Evolutionary conservation across 1,284 basidiomycete species (phyloP), one percentile per base, ranked within the genome.

Genomic region (Papiliotrema laurentii): DNA sequence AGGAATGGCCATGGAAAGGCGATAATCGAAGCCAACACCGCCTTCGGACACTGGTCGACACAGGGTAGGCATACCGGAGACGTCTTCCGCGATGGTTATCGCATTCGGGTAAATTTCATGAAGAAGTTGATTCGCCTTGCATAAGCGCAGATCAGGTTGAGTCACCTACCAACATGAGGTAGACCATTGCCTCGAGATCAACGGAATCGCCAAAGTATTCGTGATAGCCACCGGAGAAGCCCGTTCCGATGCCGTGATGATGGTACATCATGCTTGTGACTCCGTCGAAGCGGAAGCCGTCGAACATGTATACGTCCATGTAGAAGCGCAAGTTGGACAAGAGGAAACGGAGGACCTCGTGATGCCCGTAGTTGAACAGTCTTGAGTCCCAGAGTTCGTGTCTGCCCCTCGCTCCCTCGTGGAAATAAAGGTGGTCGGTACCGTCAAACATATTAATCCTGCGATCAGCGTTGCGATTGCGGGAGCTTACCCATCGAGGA

Each of bases 211-310:
- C 93, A 71, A 97, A 98, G 75, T 98, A 98, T 74, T 98, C 94
- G 68, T 97, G 89, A 73, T 98, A 98, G 5, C 88, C 92, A 69
- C 72, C 93, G 39, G 90, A 94, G 76, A 98, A 98, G 2, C 93
- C 94, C 3, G 92, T 84, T 16, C 94, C 94, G 61, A 97, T 97
- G 19, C 94, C 94, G 72, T 98, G 94, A 67, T 98, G 94, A 28
- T 81, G 76, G 75, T 97, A 98, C 86, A 98, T 92, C 90, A 98
- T 97, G 64, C 89, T 94, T 4, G 94, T 98, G 36, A 98, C 94
- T 35, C 94, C 94, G 61, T 98, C 94, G 69, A 98, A 98, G 39
- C 94, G 79, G 82, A 97, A 98, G 4, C 94, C 94, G 63, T 97
- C 94, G 68, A 98, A 97, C 60, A 82, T 82, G 73, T 88, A 97